Base-by-base conservation (phyloP, 257 asterid genomes). In the Perilla frutescens region DNA sequence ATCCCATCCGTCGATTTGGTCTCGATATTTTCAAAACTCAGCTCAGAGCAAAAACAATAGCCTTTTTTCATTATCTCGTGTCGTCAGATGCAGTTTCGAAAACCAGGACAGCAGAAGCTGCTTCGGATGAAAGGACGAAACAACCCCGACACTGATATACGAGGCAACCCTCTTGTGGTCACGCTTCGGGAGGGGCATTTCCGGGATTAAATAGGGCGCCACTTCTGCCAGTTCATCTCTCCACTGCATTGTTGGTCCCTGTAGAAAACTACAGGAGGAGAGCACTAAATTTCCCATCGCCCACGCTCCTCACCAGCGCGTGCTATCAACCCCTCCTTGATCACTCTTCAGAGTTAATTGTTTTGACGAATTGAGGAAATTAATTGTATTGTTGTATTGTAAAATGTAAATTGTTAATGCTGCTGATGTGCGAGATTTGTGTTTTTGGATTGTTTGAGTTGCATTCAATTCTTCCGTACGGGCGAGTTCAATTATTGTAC, bases 241-340 rank as follows among this genome's bases (percentile, higher is more conserved):
- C 84, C 84, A 60, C 80, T 74, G 80, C 55, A 34, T 55, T 56
- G 72, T 80, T 80, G 77, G 81, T 80, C 76, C 79, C 55, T 65
- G 72, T 74, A 41, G 61, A 62, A 74, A 79, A 56, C 77, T 70
- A 74, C 74, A 48, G 26, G 3, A 66, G 75, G 48, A 60, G 70
- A 66, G 69, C 74, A 61, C 79, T 67, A 60, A 0, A 53, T 71
- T 14, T 61, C 9, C 62, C 67, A 13, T 13, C 53, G 11, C 8
- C 55, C 20, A 78, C 79, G 76, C 79, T 14, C 77, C 5, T n/a
- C 8, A 0, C 0, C 2, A 0, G 62, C 77, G 73, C 83, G 76
- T 79, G 68, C 4, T 0, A 0, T 8, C 55, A 61, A 14, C 51
- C 3, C 20, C 6, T 47, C n/a, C n/a, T n/a, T n/a, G n/a, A n/a